These are phyloP conservation scores for Lachnellula cervina DNA, from an alignment of 2,329 filamentous ascomycete species.

Conservation along the genomic window DNA sequence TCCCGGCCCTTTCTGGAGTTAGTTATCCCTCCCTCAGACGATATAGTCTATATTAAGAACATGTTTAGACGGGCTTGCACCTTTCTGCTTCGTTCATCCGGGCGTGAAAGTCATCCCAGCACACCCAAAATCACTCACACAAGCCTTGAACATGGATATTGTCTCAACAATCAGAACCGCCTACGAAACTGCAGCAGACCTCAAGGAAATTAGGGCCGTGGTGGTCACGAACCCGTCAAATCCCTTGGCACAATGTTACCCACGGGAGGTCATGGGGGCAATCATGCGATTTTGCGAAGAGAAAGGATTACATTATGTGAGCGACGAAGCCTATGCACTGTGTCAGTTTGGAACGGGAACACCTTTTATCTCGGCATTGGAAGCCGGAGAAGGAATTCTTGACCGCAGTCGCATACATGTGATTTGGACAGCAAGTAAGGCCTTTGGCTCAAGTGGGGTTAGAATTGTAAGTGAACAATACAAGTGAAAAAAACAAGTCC, in stretches of 20 bases:
- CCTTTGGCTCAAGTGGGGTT: not conserved
- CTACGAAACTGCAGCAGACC: not conserved
- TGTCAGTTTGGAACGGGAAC: not conserved
- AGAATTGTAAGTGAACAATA: not conserved
- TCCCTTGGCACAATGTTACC: conserved; percentile 22
- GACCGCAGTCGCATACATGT: not conserved
- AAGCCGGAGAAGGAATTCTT: not conserved
- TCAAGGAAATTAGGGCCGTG: conserved; percentile 33
- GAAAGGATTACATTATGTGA: not conserved
- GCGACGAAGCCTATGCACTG: not conserved
- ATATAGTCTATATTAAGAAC: not conserved
- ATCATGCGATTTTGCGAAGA: conserved; percentile 35
- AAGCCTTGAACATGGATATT: not conserved
- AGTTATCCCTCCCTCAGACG: not conserved
- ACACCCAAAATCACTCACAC: not conserved
- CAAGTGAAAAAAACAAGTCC: no score
- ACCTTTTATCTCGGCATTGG: not conserved
- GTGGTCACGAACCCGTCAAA: conserved; percentile 36
- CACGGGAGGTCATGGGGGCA: conserved; percentile 22
- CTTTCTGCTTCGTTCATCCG: not conserved
- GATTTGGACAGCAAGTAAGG: not conserved
- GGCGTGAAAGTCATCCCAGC: not conserved
- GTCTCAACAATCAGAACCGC: not conserved
- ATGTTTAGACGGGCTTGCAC: not conserved
- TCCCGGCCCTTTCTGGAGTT: not conserved